Evolutionary conservation across 2,329 filamentous ascomycete genomes (phyloP).

Genomic region (Verticillium isaacii): DNA sequence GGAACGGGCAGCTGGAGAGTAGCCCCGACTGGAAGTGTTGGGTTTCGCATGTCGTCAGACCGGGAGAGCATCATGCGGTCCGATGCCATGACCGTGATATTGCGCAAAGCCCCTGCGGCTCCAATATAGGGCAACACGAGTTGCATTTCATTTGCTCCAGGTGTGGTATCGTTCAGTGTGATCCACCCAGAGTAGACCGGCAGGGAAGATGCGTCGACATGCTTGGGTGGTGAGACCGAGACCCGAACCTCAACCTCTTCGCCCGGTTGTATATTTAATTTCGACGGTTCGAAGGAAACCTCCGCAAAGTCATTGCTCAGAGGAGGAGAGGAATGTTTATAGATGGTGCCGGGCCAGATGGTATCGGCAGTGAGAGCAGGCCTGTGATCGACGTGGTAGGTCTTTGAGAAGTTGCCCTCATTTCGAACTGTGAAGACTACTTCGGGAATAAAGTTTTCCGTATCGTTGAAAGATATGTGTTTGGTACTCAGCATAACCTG

Average conservation of each 20-base stretch:
- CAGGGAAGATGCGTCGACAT: conserved; percentile 21
- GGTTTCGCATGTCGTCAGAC: conserved; percentile 2
- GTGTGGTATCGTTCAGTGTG: conserved; percentile 30
- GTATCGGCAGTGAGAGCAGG: conserved; percentile 36
- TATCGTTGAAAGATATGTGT: conserved; percentile 60
- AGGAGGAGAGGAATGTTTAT: conserved; percentile 27
- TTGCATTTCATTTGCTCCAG: conserved; percentile 14
- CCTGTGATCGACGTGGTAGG: conserved; percentile 46
- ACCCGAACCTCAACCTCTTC: conserved; percentile 35
- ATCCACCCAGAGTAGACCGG: conserved; percentile 41
- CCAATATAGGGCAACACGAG: conserved; percentile 9
- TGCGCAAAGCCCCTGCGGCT: conserved; percentile 6
- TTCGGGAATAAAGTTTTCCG: conserved; percentile 44
- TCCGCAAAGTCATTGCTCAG: conserved; percentile 24
- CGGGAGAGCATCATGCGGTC: conserved; percentile 1
- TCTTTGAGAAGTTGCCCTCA: conserved; percentile 38
- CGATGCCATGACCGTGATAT: conserved; percentile 5
- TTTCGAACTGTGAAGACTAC: conserved; percentile 53
- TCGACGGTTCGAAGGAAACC: conserved; percentile 2
- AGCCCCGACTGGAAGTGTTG: conserved; percentile 2
- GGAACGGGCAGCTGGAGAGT: conserved; percentile 8
- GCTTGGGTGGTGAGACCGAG: conserved; percentile 32
- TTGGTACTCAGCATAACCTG: conserved; percentile 48
- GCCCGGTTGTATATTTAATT: conserved; percentile 4
- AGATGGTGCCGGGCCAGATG: conserved; percentile 25